phyloP scores from a whole-genome alignment of 2,329 filamentous ascomycete genomes.

The Ophiobolus disseminans region DNA sequence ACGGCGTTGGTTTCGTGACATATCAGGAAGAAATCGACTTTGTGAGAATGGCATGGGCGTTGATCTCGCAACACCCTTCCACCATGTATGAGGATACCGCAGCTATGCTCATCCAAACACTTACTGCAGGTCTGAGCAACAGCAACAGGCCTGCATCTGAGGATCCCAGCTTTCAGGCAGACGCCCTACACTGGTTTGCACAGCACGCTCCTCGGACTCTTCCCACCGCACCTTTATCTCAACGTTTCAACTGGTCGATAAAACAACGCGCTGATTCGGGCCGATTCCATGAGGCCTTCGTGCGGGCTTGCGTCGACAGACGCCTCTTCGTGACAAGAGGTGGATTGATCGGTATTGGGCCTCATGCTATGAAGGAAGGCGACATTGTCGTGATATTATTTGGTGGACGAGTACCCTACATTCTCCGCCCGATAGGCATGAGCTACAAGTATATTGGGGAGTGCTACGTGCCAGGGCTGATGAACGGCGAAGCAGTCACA shows the following conservation, averaged over 20 bases:
- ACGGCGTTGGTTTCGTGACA: conserved; percentile 5
- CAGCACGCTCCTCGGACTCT: not conserved
- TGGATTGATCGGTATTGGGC: not conserved
- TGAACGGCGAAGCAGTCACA: not conserved
- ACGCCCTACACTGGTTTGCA: not conserved
- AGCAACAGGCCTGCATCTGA: not conserved
- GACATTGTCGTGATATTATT: not conserved
- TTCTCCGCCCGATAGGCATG: not conserved
- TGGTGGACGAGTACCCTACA: not conserved
- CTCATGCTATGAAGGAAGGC: conserved; percentile 3
- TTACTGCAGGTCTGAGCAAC: not conserved
- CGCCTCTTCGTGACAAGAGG: not conserved
- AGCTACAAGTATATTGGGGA: not conserved
- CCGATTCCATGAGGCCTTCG: not conserved
- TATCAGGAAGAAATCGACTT: conserved; percentile 6
- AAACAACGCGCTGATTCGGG: not conserved
- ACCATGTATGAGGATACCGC: not conserved
- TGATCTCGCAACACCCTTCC: not conserved
- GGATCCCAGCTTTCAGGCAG: not conserved
- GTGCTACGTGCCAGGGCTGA: not conserved
- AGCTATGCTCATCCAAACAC: not conserved
- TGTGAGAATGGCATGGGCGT: not conserved
- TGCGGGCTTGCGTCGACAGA: not conserved
- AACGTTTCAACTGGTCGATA: not conserved
- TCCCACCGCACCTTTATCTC: not conserved